Conservation (phyloP, 345 rosid genomes). For the Lepidium africanum region DNA sequence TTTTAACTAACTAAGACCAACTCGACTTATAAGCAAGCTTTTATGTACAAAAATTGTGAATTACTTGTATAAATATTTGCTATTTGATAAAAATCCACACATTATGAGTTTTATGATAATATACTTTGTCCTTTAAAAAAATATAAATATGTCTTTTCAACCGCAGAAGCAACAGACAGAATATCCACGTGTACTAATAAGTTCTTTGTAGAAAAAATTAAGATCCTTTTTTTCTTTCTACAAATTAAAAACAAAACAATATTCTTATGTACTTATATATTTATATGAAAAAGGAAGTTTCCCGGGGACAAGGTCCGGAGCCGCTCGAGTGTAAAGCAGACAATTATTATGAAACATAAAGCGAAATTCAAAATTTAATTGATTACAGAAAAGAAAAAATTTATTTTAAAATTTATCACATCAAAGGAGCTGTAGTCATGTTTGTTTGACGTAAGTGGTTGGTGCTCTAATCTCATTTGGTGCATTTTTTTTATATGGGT, state of each 20-base stretch:
- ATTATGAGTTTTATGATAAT: background rate
- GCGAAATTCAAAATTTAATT: slow-evolving; percentile 4
- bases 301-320: slow-evolving; percentile 32
- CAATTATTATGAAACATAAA: slow-evolving; percentile 23
- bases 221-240: background rate
- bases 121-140: background rate
- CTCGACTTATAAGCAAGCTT: no score
- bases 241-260: background rate
- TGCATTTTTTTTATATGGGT: background rate
- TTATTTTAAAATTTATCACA: background rate
- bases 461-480: background rate
- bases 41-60: no score
- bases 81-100: no score
- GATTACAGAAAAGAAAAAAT: background rate
- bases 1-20: no score
- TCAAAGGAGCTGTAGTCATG: background rate
- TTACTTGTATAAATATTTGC: no score
- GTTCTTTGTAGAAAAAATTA: slow-evolving; percentile 2
- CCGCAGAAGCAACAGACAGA: background rate
- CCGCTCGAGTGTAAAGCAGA: slow-evolving; percentile 33
- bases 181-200: slow-evolving; percentile 26
- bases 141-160: background rate
- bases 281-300: slow-evolving; percentile 17
- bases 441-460: background rate
- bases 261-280: slow-evolving; percentile 8